Evolutionary conservation across 805 yeast genomes (phyloP), one percentile per base, ranked within the genome.

Genomic region (Kuraishia cidri): DNA sequence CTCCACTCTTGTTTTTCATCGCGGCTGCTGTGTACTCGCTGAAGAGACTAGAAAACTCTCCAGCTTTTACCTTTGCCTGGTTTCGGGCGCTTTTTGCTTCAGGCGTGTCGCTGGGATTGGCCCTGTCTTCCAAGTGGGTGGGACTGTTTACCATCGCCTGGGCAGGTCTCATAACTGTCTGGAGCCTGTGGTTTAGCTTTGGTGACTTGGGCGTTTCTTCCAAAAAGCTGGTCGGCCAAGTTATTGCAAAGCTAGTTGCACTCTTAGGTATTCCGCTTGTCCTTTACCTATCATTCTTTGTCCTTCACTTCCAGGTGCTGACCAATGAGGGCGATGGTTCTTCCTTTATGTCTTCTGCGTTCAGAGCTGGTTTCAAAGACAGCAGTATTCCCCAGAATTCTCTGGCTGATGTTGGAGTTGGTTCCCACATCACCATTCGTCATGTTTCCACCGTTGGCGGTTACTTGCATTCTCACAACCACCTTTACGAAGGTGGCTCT

Each of bases 381-480:
- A 69, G 79, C 44, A 55, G 53, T 6, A 70, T 83, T 36, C 90
- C 90, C 37, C 52, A 46, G 20, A 51, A 70, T 37, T 73, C 82
- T 24, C 46, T 51, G 25, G 79, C 83, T 10, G 72, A 75, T 32
- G 88, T 83, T 29, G 92, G 92, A 42, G 73, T 76, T 39, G 80
- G 82, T 23, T 81, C 90, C 4, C 53, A 58, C 6, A 68, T 83
- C 19, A 66, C 86, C 24, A 43, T 83, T 25, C 79, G 80, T 50
- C 94, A 83, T 48, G 40, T 72, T 21, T 73, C 72, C 40, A 79
- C 90, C 24, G 69, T 67, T 44, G 92, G 88, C 43, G 92, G 92
- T 31, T 83, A 83, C 55, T 64, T 83, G 45, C 94, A 83, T 54
- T 80, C 90, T n/a, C 94, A 83, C 55, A 64, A 67, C 36, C 77